Evolutionary conservation across 495 filamentous ascomycete genomes (phyloP).

Genomic region (Elaphomyces granulatus): DNA sequence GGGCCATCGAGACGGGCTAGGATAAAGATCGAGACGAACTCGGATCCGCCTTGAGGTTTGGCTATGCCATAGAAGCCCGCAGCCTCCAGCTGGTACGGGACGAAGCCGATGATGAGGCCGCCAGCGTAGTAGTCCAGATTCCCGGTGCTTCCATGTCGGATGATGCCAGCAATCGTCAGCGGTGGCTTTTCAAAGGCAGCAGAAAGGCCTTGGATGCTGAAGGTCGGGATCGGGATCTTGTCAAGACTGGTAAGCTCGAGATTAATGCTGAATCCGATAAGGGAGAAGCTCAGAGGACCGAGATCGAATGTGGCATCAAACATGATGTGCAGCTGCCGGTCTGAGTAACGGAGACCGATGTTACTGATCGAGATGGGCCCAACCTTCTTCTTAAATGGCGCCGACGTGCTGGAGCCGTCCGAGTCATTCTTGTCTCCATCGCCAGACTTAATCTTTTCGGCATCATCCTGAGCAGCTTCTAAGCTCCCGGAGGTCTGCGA

Average conservation of each 20-base stretch:
- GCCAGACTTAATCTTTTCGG: background rate
- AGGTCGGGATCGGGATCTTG: constrained; percentile 1
- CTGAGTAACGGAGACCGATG: constrained; percentile 22
- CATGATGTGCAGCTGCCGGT: constrained; percentile 14
- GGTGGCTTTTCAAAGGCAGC: constrained; percentile 24
- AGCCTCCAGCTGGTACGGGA: constrained; percentile 23
- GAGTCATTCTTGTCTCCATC: constrained; percentile 1
- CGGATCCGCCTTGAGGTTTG: background rate
- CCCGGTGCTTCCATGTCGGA: constrained; percentile 13
- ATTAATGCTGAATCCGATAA: constrained; percentile 23
- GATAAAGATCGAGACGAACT: constrained; percentile 24
- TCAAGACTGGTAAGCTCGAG: constrained; percentile 5
- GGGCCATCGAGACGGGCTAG: constrained; percentile 31
- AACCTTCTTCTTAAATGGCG: constrained; percentile 13
- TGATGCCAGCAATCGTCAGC: constrained; percentile 23
- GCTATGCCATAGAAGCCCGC: constrained; percentile 23
- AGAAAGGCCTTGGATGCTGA: constrained; percentile 23
- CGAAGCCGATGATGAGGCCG: constrained; percentile 23
- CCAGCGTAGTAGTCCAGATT: constrained; percentile 20
- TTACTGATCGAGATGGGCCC: constrained; percentile 12
- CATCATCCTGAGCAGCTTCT: background rate
- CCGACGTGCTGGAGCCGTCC: constrained; percentile 3
- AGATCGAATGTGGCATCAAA: constrained; percentile 25
- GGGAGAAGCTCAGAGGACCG: constrained; percentile 22
- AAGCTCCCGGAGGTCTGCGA: no score